Evolutionary conservation across 345 rosid species (phyloP).

Genomic region (Populus euphratica): DNA sequence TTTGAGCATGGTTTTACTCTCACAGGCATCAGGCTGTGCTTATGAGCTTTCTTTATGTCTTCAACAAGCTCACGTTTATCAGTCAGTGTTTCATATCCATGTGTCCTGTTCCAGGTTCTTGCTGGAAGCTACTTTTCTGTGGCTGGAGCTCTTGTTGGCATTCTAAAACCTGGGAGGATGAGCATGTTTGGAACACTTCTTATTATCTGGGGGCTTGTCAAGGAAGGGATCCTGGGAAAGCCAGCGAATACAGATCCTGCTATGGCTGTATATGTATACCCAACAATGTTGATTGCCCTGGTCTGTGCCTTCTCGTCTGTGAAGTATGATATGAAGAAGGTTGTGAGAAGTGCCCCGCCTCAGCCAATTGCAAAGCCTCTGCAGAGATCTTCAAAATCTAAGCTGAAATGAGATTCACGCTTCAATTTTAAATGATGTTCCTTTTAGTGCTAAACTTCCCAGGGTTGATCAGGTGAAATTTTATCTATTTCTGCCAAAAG

Average conservation of each 20-base stretch:
- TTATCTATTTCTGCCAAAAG: background rate
- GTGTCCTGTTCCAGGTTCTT: conserved; percentile 56
- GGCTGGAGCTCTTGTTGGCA: conserved; percentile 79
- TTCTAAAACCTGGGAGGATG: conserved; percentile 89
- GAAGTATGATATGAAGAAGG: conserved; percentile 79
- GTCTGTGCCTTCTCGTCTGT: conserved; percentile 79
- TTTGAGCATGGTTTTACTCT: background rate
- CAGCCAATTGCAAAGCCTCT: conserved; percentile 68
- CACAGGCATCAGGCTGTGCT: background rate
- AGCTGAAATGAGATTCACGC: conserved; percentile 55
- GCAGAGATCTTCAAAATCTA: conserved; percentile 71
- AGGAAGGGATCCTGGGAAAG: conserved; percentile 86
- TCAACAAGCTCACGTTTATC: background rate
- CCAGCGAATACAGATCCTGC: conserved; percentile 66
- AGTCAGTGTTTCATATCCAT: background rate
- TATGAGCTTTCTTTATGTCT: background rate
- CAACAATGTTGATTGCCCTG: conserved; percentile 71
- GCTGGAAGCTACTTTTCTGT: conserved; percentile 92
- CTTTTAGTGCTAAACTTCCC: background rate
- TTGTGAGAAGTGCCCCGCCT: conserved; percentile 53
- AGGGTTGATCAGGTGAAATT: background rate
- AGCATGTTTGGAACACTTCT: conserved; percentile 87
- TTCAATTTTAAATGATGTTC: background rate
- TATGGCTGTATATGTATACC: conserved; percentile 65
- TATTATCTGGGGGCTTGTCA: conserved; percentile 83